Base-by-base conservation (phyloP, 1,284 basidiomycete genomes). In the Boletellus deceptivus region DNA sequence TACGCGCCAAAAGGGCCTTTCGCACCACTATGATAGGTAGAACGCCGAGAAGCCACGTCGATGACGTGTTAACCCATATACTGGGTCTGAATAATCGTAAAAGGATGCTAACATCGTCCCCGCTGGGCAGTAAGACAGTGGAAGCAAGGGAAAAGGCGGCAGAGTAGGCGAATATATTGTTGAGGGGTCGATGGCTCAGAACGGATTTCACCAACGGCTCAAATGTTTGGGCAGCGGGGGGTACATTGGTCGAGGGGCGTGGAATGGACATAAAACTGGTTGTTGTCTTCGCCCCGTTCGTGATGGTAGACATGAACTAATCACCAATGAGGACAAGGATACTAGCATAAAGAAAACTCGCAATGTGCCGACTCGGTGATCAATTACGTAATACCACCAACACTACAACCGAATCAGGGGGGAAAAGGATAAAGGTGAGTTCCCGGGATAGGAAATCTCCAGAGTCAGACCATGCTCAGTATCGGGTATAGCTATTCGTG, bases 131-230 rank as follows among this genome's bases (percentile, higher is more conserved):
- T 24, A 71, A 44, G 5, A 71, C 62, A n/a, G 70, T 66, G 7
- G 75, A 65, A 2, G 65, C 56, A 72, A 82, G 84, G 4, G 75
- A 75, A 52, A 72, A 73, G 4, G 72, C 57, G 0, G 72, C 72
- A 39, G 83, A 81, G 29, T 72, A 72, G 11, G 75, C 62, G 52
- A 87, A 78, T 37, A 83, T 74, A 53, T 69, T 70, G 58, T 74
- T 73, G 24, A 75, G 66, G 4, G 84, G 75, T 47, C 84, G 78
- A 61, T 80, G 78, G 48, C 72, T 75, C 49, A 87, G 72, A 10
- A 82, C 70, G 6, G 72, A 64, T 59, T 82, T 84, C 5, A 80
- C 75, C 29, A 79, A 73, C 11, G 84, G 83, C 55, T 86, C 82
- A 58, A 80, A 87, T 1, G 71, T 67, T 57, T 79, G 74, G 6